Conservation (phyloP, 2,329 filamentous ascomycete species). For the Diaporthe humulicola region DNA sequence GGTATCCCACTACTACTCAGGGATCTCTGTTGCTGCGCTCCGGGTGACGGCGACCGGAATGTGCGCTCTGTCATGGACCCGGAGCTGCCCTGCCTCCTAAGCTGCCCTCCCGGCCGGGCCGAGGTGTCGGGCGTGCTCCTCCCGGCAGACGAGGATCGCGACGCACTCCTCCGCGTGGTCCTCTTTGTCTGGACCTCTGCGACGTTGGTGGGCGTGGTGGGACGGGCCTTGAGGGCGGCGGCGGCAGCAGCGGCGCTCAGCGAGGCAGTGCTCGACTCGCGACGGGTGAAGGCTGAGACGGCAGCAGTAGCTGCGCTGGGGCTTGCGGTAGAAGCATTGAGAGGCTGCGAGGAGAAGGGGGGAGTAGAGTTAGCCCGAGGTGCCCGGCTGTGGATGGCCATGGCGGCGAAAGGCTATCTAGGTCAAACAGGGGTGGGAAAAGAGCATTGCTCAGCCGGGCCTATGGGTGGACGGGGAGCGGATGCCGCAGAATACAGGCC, state of each 20-base stretch:
- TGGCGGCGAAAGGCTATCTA: slow-evolving; percentile 9
- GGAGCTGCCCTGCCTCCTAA: slow-evolving; percentile 77
- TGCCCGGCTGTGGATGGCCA: slow-evolving; percentile 21
- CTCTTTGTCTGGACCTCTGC: slow-evolving; percentile 90
- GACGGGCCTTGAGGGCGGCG: slow-evolving; percentile 83
- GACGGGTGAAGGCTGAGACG: slow-evolving; percentile 82
- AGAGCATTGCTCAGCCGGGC: slow-evolving; percentile 13
- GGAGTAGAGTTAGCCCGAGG: slow-evolving; percentile 34
- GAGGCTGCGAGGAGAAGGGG: slow-evolving; percentile 61
- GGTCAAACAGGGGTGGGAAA: neutral
- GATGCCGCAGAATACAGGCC: neutral
- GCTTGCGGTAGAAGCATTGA: slow-evolving; percentile 74
- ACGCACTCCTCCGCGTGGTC: slow-evolving; percentile 79
- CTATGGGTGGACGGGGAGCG: slow-evolving; percentile 8
- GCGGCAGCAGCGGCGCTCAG: slow-evolving; percentile 90
- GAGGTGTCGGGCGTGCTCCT: slow-evolving; percentile 30
- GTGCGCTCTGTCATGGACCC: slow-evolving; percentile 91
- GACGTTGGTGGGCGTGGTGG: slow-evolving; percentile 83
- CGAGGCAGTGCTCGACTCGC: slow-evolving; percentile 71
- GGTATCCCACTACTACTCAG: slow-evolving; percentile 48
- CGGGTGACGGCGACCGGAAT: slow-evolving; percentile 83
- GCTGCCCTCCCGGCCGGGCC: slow-evolving; percentile 46
- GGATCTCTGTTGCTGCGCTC: slow-evolving; percentile 47
- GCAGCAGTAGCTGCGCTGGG: slow-evolving; percentile 85
- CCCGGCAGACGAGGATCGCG: slow-evolving; percentile 73